Evolutionary conservation across 108 stramenopile genomes (phyloP).

Genomic region (Parietichytrium sp.): DNA sequence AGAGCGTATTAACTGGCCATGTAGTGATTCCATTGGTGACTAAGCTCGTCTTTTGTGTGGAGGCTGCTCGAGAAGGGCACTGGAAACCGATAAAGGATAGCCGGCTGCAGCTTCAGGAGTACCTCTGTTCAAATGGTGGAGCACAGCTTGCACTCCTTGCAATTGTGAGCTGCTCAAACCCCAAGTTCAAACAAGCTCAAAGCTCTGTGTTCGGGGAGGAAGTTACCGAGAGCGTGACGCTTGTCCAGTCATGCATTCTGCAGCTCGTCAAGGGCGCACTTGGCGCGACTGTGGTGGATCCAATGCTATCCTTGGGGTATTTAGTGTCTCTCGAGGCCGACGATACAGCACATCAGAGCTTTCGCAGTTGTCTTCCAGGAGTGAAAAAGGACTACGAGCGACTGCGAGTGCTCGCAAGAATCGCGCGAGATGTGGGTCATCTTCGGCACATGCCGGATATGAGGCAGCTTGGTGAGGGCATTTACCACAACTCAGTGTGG

Average conservation of each 20-base stretch:
- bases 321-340: background rate
- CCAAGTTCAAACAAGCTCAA: no score
- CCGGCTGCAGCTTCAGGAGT: no score
- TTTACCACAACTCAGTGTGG: background rate
- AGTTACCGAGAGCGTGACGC: background rate
- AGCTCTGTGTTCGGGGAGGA: background rate
- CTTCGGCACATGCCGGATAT: background rate
- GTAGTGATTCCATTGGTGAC: no score
- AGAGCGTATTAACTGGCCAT: no score
- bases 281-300: background rate
- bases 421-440: background rate
- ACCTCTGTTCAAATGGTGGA: no score
- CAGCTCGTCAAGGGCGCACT: background rate
- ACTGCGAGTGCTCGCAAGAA: background rate
- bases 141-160: background rate
- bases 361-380: background rate
- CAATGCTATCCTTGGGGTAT: background rate
- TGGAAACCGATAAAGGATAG: no score
- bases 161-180: no score
- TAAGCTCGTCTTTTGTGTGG: no score
- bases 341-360: background rate
- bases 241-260: background rate
- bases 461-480: background rate
- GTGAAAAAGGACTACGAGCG: background rate
- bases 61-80: no score